Evolutionary conservation across 441 rosid genomes (phyloP).

Genomic region (Pelargonium cotyledonis): DNA sequence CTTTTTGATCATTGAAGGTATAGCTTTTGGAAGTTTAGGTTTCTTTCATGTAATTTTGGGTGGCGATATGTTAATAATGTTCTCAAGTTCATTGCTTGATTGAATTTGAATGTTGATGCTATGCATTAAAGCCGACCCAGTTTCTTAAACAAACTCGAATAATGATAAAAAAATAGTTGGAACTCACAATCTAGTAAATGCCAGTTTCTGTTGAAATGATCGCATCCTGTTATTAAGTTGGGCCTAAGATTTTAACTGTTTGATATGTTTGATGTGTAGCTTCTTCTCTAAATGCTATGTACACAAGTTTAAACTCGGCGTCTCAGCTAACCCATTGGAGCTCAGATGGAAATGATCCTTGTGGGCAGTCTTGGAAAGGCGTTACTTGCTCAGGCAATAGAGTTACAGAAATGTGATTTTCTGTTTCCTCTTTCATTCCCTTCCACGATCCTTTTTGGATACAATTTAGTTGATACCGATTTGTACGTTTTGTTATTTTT

Average conservation of each 20-base stretch:
- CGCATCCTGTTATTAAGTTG: too few species aligned
- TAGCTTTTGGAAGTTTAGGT: too few species aligned
- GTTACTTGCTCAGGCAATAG: constrained; percentile 63
- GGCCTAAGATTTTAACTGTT: too few species aligned
- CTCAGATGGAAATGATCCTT: constrained; percentile 68
- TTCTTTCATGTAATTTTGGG: not conserved
- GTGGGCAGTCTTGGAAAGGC: constrained; percentile 90
- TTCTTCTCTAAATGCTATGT: constrained; percentile 57
- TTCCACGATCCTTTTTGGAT: not conserved
- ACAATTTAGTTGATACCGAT: too few species aligned
- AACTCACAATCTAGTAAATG: not conserved
- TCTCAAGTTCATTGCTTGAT: not conserved
- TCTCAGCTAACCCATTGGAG: constrained; percentile 67
- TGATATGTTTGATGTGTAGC: constrained; percentile 40
- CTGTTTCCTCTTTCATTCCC: constrained; percentile 2
- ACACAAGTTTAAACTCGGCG: constrained; percentile 48
- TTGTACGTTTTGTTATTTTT: not conserved
- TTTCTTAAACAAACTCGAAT: not conserved
- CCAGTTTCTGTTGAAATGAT: too few species aligned
- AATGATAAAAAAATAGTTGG: not conserved
- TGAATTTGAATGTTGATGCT: not conserved
- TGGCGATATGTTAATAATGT: not conserved
- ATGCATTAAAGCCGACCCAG: not conserved
- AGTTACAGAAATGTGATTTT: constrained; percentile 71
- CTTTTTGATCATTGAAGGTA: not conserved